Evolutionary conservation across 1,139 yeast species (phyloP).

Genomic region (Blastobotrys aristatus): DNA sequence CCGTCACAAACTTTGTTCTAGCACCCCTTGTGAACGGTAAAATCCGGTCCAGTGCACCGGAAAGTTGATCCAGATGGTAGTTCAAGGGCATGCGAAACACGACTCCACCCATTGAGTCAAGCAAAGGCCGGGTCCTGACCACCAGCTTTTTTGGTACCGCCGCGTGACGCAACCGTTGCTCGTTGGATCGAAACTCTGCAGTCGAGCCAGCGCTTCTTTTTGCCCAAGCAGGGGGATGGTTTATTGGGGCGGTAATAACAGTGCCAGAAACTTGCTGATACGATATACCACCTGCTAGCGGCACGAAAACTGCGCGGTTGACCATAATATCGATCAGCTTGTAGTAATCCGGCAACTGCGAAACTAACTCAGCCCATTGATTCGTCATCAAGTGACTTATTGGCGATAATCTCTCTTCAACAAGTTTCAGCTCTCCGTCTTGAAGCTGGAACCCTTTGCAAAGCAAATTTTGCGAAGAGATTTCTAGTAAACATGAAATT

Average conservation of each 20-base stretch:
- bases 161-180: background rate
- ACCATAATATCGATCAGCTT: background rate
- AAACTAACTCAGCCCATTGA: no score
- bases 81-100: constrained; percentile 12
- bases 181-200: background rate
- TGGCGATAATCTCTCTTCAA: no score
- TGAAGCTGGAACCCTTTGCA: constrained; percentile 6
- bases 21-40: constrained; percentile 5
- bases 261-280: constrained; percentile 1
- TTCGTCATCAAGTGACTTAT: no score
- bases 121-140: background rate
- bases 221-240: background rate
- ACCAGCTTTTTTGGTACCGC: constrained; percentile 4
- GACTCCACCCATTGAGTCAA: background rate
- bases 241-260: background rate
- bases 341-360: no score
- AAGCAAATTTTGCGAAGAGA: background rate
- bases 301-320: background rate
- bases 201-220: background rate
- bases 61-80: constrained; percentile 1
- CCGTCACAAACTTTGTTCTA: background rate
- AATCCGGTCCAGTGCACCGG: background rate
- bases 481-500: background rate
- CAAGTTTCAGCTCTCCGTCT: no score
- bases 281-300: background rate